Conservation (phyloP, 345 rosid genomes). For the Eucalyptus curtisii region DNA sequence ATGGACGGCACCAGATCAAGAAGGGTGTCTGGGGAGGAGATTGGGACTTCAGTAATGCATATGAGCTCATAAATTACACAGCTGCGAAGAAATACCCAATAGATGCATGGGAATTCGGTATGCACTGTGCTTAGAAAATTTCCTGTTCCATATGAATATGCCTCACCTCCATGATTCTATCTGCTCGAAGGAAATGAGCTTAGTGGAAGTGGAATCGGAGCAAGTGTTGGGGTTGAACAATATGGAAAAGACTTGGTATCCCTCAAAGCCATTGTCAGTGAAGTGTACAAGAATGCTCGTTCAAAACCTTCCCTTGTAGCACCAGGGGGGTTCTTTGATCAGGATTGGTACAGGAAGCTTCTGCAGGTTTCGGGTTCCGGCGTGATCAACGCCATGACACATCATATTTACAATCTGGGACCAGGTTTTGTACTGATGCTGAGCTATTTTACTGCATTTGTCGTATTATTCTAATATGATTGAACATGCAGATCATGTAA, state of each 20-base stretch:
- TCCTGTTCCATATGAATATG: neutral
- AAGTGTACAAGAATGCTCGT: conserved; percentile 34
- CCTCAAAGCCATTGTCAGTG: conserved; percentile 45
- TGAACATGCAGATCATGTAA: neutral
- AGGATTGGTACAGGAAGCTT: conserved; percentile 58
- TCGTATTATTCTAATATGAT: neutral
- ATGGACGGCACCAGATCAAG: conserved; percentile 60
- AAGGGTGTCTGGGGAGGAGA: conserved; percentile 66
- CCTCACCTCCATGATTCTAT: neutral
- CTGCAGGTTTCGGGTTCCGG: conserved; percentile 68
- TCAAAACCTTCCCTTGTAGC: conserved; percentile 59
- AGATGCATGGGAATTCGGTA: conserved; percentile 99
- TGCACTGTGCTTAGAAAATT: neutral
- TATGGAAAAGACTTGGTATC: conserved; percentile 72
- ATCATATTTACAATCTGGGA: conserved; percentile 95
- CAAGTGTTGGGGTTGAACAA: conserved; percentile 66
- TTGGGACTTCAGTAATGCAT: conserved; percentile 81
- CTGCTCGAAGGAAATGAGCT: conserved; percentile 75
- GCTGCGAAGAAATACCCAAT: conserved; percentile 61
- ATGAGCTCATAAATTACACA: conserved; percentile 71
- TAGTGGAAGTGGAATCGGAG: conserved; percentile 82
- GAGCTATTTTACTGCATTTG: neutral
- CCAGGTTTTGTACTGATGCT: conserved; percentile 39
- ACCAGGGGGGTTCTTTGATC: conserved; percentile 93
- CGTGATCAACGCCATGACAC: conserved; percentile 53